Percentiles rank a stretch among this genome's conserved stretches.
These are phyloP conservation scores for Golubevia sp. DNA, from an alignment of 1,284 basidiomycete species.

Conservation along the genomic window DNA sequence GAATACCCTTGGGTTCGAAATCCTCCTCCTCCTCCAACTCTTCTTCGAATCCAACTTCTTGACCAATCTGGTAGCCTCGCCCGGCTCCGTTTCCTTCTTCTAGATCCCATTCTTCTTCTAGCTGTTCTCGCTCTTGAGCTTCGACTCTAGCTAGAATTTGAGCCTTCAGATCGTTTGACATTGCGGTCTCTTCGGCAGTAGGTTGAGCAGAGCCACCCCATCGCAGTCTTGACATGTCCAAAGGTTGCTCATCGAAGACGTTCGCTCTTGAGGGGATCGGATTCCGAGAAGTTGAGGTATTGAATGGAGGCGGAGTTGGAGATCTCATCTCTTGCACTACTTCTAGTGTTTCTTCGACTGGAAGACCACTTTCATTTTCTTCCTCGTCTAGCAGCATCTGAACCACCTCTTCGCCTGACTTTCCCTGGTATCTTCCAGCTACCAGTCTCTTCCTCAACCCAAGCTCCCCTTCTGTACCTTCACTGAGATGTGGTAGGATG, in stretches of 20 bases:
- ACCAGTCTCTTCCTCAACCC: not conserved
- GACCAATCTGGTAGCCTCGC: too few species aligned
- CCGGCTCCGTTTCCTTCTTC: not conserved
- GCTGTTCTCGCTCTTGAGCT: not conserved
- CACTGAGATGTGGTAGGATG: not conserved
- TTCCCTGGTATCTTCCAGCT: not conserved
- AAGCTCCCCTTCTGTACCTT: not conserved
- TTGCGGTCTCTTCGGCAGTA: not conserved
- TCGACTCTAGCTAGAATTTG: not conserved
- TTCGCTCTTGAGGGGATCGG: not conserved
- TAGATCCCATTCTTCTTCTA: not conserved
- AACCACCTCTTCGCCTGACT: not conserved
- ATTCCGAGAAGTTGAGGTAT: too few species aligned
- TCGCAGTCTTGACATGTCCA: not conserved
- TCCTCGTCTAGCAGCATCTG: not conserved
- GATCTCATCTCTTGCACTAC: not conserved
- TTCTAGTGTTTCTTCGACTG: not conserved
- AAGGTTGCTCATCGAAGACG: not conserved
- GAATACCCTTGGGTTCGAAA: not conserved
- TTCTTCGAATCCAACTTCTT: not conserved
- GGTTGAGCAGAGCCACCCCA: not conserved
- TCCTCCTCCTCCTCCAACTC: not conserved
- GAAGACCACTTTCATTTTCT: not conserved
- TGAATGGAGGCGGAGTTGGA: not conserved
- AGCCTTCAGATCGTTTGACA: not conserved